A percentile compares a stretch with the other conserved stretches of the same genome.
Evolutionary conservation across 2,329 filamentous ascomycete species (phyloP).

Genomic region (Pyrenochaeta sp.): DNA sequence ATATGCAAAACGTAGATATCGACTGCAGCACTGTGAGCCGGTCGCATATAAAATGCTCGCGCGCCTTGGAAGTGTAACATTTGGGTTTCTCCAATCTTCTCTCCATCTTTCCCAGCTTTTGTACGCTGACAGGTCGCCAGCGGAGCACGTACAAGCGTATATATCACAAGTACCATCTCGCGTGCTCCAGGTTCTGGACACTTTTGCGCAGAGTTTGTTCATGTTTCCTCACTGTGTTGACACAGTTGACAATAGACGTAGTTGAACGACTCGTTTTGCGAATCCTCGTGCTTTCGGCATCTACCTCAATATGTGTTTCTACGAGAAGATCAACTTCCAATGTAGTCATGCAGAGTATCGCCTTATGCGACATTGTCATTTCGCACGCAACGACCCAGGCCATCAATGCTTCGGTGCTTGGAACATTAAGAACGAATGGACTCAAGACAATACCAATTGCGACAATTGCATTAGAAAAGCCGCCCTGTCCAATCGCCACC

Average conservation of each 20-base stretch:
- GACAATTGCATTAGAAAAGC: conserved; percentile 5
- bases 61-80: conserved; percentile 5
- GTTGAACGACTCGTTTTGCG: neutral
- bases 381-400: conserved; percentile 74
- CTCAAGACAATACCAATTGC: conserved; percentile 51
- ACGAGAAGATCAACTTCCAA: conserved; percentile 71
- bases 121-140: neutral
- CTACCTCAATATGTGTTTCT: conserved; percentile 69
- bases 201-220: conserved; percentile 3
- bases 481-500: neutral
- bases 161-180: neutral
- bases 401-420: conserved; percentile 75
- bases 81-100: conserved; percentile 16
- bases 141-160: neutral
- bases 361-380: conserved; percentile 76
- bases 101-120: neutral
- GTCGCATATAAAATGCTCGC: conserved; percentile 16
- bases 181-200: neutral
- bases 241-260: conserved; percentile 1
- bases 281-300: neutral
- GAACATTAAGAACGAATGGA: conserved; percentile 67
- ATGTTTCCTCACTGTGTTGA: neutral
- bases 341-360: conserved; percentile 70
- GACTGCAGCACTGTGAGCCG: neutral
- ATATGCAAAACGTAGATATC: neutral